Evolutionary conservation across 2,329 filamentous ascomycete species (phyloP).

Genomic region (Pezicula rhizophila): DNA sequence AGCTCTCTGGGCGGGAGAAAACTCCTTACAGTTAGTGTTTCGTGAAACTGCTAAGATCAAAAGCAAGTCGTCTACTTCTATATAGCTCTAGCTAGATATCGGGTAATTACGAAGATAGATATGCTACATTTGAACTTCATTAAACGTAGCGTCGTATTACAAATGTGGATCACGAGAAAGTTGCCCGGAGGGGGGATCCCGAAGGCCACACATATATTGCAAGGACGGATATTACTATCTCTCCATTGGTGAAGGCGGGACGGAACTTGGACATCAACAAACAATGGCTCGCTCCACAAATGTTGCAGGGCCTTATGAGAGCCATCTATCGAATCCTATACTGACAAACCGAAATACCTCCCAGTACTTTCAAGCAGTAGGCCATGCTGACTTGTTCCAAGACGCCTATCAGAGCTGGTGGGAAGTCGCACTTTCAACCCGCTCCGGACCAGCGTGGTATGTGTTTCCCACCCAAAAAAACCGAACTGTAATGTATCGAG

Average conservation of each 20-base stretch:
- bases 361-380: conserved; percentile 43
- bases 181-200: too few relatives aligned
- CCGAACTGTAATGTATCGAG: too few relatives aligned
- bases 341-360: conserved; percentile 32
- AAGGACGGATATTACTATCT: conserved; percentile 53
- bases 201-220: conserved; percentile 52
- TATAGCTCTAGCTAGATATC: too few relatives aligned
- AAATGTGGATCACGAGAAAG: too few relatives aligned
- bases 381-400: conserved; percentile 51
- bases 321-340: conserved; percentile 34
- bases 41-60: too few relatives aligned
- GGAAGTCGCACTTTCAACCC: conserved; percentile 40
- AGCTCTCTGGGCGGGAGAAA: too few relatives aligned
- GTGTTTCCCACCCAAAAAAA: too few relatives aligned
- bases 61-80: too few relatives aligned
- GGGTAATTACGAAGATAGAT: too few relatives aligned
- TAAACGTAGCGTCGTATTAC: too few relatives aligned
- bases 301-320: conserved; percentile 56
- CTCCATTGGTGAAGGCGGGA: conserved; percentile 53
- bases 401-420: conserved; percentile 46
- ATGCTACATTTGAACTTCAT: too few relatives aligned
- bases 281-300: conserved; percentile 44
- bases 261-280: conserved; percentile 52
- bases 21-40: too few relatives aligned
- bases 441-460: conserved; percentile 37